Percentiles rank a stretch among this genome's conserved stretches.
phyloP scores from a whole-genome alignment of 2,329 filamentous ascomycete species.

The Fonsecaea pedrosoi region DNA sequence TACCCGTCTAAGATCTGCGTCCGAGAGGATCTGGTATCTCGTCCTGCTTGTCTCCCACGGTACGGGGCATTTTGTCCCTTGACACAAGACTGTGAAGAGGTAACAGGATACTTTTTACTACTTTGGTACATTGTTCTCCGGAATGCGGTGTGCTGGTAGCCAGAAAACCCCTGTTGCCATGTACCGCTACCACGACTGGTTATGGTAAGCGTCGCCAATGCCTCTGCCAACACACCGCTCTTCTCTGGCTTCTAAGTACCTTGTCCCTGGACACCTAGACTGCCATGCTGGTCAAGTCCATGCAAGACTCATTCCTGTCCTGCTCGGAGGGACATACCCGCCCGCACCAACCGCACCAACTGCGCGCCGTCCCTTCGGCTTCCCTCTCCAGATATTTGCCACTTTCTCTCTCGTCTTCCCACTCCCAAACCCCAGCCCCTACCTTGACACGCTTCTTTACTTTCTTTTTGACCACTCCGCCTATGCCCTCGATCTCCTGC shows the following conservation, averaged over 20 bases:
- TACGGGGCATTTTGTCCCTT: neutral
- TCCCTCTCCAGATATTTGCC: constrained; percentile 74
- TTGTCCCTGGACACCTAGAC: neutral
- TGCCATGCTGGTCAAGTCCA: constrained; percentile 14
- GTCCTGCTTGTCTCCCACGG: neutral
- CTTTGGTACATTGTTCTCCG: neutral
- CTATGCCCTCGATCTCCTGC: constrained; percentile 91
- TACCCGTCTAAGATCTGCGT: neutral
- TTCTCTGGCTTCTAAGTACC: neutral
- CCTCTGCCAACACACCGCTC: neutral
- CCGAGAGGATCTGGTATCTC: neutral
- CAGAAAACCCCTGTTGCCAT: neutral
- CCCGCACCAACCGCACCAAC: constrained; percentile 93
- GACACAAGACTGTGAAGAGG: neutral
- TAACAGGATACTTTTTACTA: constrained; percentile 6
- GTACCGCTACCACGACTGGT: neutral
- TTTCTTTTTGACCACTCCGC: constrained; percentile 85
- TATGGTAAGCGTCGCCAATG: neutral
- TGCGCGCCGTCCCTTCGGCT: constrained; percentile 69
- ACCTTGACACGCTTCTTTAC: constrained; percentile 81
- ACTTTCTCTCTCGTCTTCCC: constrained; percentile 74
- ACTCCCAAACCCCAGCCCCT: constrained; percentile 84
- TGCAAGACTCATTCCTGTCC: constrained; percentile 45
- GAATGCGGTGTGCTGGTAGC: neutral
- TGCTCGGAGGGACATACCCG: constrained; percentile 70